phyloP scores from a whole-genome alignment of 768 basidiomycete species.

The Tulasnella sp. region DNA sequence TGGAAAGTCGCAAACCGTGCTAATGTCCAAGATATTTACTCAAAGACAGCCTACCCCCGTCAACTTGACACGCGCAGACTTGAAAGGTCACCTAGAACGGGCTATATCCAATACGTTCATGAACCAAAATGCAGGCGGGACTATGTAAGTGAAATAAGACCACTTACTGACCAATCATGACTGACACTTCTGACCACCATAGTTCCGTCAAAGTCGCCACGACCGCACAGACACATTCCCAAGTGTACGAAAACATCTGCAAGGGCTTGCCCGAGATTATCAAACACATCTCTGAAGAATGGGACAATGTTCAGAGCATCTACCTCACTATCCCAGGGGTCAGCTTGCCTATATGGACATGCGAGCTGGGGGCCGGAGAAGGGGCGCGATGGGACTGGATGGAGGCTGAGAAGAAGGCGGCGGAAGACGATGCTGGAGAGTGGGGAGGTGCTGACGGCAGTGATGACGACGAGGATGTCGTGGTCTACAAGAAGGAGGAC shows the following conservation, averaged over 20 bases:
- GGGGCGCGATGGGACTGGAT: constrained; percentile 47
- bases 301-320: constrained; percentile 85
- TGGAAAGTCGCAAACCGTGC: not conserved
- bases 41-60: constrained; percentile 90
- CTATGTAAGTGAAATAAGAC: constrained; percentile 50
- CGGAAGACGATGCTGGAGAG: not conserved
- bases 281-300: constrained; percentile 60
- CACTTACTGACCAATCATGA: not conserved
- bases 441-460: not conserved
- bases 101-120: constrained; percentile 93
- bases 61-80: constrained; percentile 73
- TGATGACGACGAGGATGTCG: not conserved
- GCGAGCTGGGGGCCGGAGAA: constrained; percentile 50
- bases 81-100: constrained; percentile 85
- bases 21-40: constrained; percentile 15
- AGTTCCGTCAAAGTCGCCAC: constrained; percentile 80
- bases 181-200: not conserved
- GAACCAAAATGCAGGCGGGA: constrained; percentile 89
- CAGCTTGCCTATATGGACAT: constrained; percentile 86
- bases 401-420: not conserved
- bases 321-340: constrained; percentile 75
- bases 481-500: not conserved
- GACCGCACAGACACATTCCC: constrained; percentile 57
- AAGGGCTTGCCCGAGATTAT: constrained; percentile 67
- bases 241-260: constrained; percentile 70